Conservation (phyloP, 1,139 yeast genomes). For the Geotrichum klebahnii region DNA sequence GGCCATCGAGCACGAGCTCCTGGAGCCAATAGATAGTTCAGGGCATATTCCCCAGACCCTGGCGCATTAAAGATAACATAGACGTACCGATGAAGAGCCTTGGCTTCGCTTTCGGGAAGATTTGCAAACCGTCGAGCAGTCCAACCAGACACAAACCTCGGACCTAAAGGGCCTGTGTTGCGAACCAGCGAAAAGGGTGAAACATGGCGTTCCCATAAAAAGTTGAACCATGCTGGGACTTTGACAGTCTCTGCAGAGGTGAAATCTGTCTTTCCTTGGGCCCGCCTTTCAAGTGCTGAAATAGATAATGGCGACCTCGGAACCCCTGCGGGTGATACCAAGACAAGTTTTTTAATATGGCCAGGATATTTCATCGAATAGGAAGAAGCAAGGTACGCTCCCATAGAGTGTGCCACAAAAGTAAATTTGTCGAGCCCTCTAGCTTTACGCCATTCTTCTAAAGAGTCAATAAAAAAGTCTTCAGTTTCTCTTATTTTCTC, state of each 20-base stretch:
- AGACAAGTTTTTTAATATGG: conserved; percentile 57
- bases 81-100: conserved; percentile 51
- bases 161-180: conserved; percentile 33
- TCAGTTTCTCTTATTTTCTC: conserved; percentile 49
- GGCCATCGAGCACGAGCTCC: conserved; percentile 75
- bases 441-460: conserved; percentile 77
- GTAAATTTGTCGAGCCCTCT: conserved; percentile 54
- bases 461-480: conserved; percentile 68
- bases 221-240: conserved; percentile 24
- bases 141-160: conserved; percentile 34
- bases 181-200: conserved; percentile 33
- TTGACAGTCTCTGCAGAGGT: conserved; percentile 9
- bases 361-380: conserved; percentile 74
- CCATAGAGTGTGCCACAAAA: conserved; percentile 86
- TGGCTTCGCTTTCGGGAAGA: conserved; percentile 25
- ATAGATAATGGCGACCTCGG: conserved; percentile 36
- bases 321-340: conserved; percentile 89
- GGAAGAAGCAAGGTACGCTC: conserved; percentile 79
- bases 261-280: not conserved
- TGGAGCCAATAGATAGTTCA: conserved; percentile 62
- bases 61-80: conserved; percentile 58
- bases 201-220: conserved; percentile 33
- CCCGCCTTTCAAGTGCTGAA: conserved; percentile 24
- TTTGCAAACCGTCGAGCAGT: conserved; percentile 32
- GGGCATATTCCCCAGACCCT: conserved; percentile 62